A percentile compares a stretch with the other conserved stretches of the same genome.
phyloP scores from a whole-genome alignment of 2,329 filamentous ascomycete genomes.

The Monilinia aucupariae region DNA sequence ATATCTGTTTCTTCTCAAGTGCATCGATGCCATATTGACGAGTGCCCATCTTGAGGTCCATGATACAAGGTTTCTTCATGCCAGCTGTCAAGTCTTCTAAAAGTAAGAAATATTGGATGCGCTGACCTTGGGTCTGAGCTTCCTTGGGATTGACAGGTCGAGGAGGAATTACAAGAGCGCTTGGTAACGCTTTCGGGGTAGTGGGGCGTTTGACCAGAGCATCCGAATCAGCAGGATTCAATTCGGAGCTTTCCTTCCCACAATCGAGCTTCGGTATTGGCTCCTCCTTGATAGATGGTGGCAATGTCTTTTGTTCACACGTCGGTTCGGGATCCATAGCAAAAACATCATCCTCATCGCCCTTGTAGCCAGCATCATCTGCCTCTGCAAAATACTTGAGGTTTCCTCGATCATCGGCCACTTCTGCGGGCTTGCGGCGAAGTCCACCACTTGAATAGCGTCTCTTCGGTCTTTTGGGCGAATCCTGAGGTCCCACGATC shows the following conservation, averaged over 20 bases:
- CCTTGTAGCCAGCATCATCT: conserved; percentile 74
- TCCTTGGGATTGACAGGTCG: conserved; percentile 72
- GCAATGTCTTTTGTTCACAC: conserved; percentile 7
- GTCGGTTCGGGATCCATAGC: conserved; percentile 51
- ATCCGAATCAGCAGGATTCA: background rate
- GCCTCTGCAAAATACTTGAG: conserved; percentile 90
- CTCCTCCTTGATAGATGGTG: background rate
- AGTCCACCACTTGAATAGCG: conserved; percentile 86
- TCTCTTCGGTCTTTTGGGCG: conserved; percentile 46
- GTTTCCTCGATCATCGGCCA: conserved; percentile 64
- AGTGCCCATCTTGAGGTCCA: conserved; percentile 98
- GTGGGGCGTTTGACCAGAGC: background rate
- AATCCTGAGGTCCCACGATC: conserved; percentile 31
- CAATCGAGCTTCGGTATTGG: background rate
- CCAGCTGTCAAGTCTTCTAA: conserved; percentile 92
- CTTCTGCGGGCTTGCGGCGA: conserved; percentile 65
- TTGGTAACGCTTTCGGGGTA: background rate
- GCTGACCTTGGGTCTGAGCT: conserved; percentile 58
- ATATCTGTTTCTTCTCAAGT: conserved; percentile 83
- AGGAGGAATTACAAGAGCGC: conserved; percentile 31
- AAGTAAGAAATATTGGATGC: conserved; percentile 88
- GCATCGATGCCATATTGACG: conserved; percentile 94
- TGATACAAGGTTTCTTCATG: conserved; percentile 93
- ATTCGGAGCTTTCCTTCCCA: background rate
- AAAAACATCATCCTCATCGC: conserved; percentile 67